These are phyloP conservation scores for Penicillium chermesinum DNA, from an alignment of 495 filamentous ascomycete species.

Conservation along the genomic window DNA sequence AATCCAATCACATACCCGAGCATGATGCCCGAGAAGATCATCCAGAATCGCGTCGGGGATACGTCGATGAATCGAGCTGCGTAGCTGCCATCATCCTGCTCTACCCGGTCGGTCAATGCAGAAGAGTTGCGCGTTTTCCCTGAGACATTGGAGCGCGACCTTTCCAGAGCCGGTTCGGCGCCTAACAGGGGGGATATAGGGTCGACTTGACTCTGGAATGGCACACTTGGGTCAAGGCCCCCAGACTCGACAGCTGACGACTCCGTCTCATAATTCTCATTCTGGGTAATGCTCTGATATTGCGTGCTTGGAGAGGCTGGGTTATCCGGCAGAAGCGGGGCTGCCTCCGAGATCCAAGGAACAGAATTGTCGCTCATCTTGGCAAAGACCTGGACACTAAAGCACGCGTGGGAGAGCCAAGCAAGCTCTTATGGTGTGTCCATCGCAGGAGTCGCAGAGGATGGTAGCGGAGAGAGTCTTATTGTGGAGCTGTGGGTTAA, in stretches of 20 bases:
- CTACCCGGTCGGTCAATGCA: conserved; percentile 1
- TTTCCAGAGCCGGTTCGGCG: conserved; percentile 27
- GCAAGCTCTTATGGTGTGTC: too few relatives aligned
- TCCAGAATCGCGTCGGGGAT: conserved; percentile 44
- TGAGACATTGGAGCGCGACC: conserved; percentile 14
- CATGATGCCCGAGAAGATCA: conserved; percentile 48
- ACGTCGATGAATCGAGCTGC: conserved; percentile 42
- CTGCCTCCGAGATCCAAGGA: not conserved
- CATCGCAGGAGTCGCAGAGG: not conserved
- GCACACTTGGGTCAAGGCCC: not conserved
- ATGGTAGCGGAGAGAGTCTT: not conserved
- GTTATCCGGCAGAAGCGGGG: not conserved
- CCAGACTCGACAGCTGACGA: not conserved
- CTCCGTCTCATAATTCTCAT: too few relatives aligned
- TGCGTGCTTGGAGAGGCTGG: not conserved
- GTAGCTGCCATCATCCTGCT: conserved; percentile 21
- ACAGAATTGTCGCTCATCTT: not conserved
- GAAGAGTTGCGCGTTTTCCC: conserved; percentile 10
- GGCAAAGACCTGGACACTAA: not conserved
- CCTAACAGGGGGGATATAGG: conserved; percentile 31
- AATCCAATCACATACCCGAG: conserved; percentile 48
- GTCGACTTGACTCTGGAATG: conserved; percentile 23
- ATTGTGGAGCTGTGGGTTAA: not conserved
- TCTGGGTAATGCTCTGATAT: not conserved
- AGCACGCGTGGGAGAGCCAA: too few relatives aligned